Evolutionary conservation across 306 rosid genomes (phyloP).

Genomic region (Trichosanthes cucumerina): DNA sequence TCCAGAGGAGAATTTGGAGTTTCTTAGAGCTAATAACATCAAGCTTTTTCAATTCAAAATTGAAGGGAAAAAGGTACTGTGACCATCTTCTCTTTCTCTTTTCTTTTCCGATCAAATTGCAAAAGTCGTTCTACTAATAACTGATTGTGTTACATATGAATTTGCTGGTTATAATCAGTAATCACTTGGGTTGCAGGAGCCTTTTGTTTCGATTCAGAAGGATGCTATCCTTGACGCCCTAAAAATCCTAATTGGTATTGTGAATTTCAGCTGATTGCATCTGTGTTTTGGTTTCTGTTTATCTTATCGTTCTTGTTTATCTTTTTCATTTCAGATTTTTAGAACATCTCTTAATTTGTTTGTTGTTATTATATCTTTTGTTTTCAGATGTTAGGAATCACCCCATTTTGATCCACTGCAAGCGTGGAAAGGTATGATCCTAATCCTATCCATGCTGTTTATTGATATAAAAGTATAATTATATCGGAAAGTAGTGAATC

Average conservation of each 20-base stretch:
- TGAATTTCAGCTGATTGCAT: background rate
- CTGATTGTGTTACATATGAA: background rate
- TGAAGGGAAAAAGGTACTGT: conserved; percentile 75
- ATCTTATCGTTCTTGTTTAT: conserved; percentile 6
- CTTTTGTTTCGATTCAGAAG: conserved; percentile 34
- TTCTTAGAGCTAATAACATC: conserved; percentile 53
- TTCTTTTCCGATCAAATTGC: background rate
- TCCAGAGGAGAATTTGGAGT: conserved; percentile 72
- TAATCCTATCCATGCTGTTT: background rate
- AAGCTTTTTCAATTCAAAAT: conserved; percentile 77
- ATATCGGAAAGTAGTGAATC: background rate
- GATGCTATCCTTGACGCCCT: conserved; percentile 67
- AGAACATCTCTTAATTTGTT: background rate
- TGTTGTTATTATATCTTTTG: background rate
- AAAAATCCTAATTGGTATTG: conserved; percentile 58
- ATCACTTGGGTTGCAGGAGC: conserved; percentile 40
- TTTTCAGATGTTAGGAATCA: conserved; percentile 50
- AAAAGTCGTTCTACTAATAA: background rate
- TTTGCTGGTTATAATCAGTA: background rate
- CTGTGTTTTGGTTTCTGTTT: background rate
- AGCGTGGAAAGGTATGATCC: conserved; percentile 45
- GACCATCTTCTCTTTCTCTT: background rate
- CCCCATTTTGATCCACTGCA: conserved; percentile 58
- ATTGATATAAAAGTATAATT: background rate
- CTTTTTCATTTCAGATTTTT: background rate